A percentile compares a stretch with the other conserved stretches of the same genome.
Conservation (phyloP, 75 land plant genomes). For the Sequoia sempervirens region DNA sequence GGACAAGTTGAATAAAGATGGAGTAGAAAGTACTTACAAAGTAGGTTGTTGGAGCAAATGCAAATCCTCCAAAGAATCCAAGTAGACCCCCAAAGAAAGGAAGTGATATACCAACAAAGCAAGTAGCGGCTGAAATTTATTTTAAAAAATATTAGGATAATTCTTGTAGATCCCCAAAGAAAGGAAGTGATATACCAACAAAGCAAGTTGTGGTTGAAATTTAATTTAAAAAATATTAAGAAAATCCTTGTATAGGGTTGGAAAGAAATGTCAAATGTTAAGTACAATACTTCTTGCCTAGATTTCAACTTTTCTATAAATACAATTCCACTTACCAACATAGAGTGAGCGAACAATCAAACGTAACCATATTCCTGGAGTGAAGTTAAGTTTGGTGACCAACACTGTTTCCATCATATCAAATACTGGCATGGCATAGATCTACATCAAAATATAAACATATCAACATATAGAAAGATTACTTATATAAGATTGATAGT, state of each 20-base stretch:
- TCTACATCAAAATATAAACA: conserved; percentile 24
- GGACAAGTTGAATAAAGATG: no score
- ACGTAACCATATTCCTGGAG: conserved; percentile 45
- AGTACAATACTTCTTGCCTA: neutral
- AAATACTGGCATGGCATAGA: conserved; percentile 79
- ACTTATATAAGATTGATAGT: no score
- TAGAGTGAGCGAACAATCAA: conserved; percentile 44
- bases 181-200: conserved; percentile 50
- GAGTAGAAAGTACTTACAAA: conserved; percentile 29
- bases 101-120: conserved; percentile 46
- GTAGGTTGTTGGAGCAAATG: conserved; percentile 73
- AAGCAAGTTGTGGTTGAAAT: conserved; percentile 55
- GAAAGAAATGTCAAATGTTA: neutral
- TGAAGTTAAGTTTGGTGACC: conserved; percentile 35
- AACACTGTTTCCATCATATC: conserved; percentile 53
- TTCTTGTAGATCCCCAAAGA: conserved; percentile 63
- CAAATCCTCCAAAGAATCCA: conserved; percentile 74
- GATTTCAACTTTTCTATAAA: neutral
- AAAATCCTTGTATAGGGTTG: neutral
- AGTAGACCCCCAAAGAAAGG: conserved; percentile 72
- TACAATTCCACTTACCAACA: conserved; percentile 46
- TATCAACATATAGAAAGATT: no score
- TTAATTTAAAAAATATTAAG: neutral
- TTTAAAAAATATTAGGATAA: no score
- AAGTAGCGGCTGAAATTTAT: conserved; percentile 40